A percentile compares a stretch with the other conserved stretches of the same genome.
These are phyloP conservation scores for Taiozyma sp. DNA, from an alignment of 1,139 yeast genomes.

Conservation along the genomic window DNA sequence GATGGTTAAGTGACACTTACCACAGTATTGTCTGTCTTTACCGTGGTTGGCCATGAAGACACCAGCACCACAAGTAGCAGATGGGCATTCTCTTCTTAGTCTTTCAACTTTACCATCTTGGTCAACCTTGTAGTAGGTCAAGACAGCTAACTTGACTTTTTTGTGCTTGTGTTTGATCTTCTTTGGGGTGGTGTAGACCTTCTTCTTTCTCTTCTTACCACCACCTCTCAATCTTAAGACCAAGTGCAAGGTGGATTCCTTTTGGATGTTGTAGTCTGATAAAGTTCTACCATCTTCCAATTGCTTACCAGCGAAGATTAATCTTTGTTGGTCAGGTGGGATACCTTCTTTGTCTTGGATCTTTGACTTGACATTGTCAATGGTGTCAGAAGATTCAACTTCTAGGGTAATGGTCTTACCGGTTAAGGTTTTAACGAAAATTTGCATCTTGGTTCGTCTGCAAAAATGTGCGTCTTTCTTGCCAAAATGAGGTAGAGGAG, in stretches of 20 bases:
- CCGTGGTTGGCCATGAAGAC: constrained; percentile 99
- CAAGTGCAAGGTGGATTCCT: constrained; percentile 97
- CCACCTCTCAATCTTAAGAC: constrained; percentile 99
- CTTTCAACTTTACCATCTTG: constrained; percentile 98
- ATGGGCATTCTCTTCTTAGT: constrained; percentile 98
- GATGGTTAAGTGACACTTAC: constrained; percentile 97
- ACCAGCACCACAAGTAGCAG: constrained; percentile 95
- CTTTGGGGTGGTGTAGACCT: constrained; percentile 99
- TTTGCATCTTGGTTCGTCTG: constrained; percentile 74
- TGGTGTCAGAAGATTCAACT: constrained; percentile 98
- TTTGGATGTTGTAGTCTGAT: constrained; percentile 99
- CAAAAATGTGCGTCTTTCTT: constrained; percentile 29
- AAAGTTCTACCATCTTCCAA: constrained; percentile 99
- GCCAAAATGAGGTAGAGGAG: constrained; percentile 16
- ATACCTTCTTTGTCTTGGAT: constrained; percentile 99
- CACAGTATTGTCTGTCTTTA: constrained; percentile 97
- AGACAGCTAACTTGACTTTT: constrained; percentile 98
- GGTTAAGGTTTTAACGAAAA: constrained; percentile 97
- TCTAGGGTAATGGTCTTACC: constrained; percentile 99
- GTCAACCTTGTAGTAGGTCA: constrained; percentile 99
- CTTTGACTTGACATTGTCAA: constrained; percentile 98
- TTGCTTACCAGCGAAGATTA: constrained; percentile 99
- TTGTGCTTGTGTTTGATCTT: constrained; percentile 99
- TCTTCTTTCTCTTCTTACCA: constrained; percentile 99
- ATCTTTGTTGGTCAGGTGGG: constrained; percentile 99